Evolutionary conservation across 2,329 filamentous ascomycete species (phyloP).

Genomic region (Scleromitrula shiraiana): DNA sequence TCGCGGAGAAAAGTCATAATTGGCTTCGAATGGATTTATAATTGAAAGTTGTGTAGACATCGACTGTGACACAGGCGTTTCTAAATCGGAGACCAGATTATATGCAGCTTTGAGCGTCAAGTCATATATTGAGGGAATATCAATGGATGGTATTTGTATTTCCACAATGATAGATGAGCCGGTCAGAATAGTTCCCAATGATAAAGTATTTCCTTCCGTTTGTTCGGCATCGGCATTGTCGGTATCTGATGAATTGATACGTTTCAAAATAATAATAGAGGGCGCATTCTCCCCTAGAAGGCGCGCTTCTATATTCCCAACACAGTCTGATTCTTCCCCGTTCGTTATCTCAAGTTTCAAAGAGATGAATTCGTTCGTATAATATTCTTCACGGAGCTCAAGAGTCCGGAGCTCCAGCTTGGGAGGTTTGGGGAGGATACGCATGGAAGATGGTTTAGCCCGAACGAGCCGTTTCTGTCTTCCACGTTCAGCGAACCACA

Average conservation of each 20-base stretch:
- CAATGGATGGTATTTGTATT: constrained; percentile 43
- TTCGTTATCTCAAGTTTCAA: constrained; percentile 68
- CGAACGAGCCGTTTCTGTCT: constrained; percentile 41
- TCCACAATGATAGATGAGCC: constrained; percentile 37
- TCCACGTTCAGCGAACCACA: constrained; percentile 44
- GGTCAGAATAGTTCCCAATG: constrained; percentile 35
- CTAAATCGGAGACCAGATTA: constrained; percentile 67
- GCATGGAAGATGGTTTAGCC: constrained; percentile 48
- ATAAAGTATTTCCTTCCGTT: constrained; percentile 10
- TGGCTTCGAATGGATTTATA: constrained; percentile 81
- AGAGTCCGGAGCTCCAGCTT: constrained; percentile 72
- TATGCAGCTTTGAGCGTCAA: constrained; percentile 70
- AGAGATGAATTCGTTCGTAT: constrained; percentile 69
- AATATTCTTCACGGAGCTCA: constrained; percentile 63
- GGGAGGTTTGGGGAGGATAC: constrained; percentile 79
- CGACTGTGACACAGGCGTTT: constrained; percentile 72
- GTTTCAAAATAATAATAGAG: constrained; percentile 34
- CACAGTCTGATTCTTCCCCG: constrained; percentile 71
- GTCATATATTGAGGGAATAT: constrained; percentile 50
- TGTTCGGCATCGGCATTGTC: not conserved
- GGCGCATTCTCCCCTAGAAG: constrained; percentile 53
- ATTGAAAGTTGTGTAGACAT: constrained; percentile 62
- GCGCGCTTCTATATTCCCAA: constrained; percentile 60
- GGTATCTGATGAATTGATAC: not conserved
- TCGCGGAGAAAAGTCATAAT: constrained; percentile 76